These are phyloP conservation scores for Globisporangium orthogonon DNA, from an alignment of 352 stramenopile genomes.

Conservation along the genomic window DNA sequence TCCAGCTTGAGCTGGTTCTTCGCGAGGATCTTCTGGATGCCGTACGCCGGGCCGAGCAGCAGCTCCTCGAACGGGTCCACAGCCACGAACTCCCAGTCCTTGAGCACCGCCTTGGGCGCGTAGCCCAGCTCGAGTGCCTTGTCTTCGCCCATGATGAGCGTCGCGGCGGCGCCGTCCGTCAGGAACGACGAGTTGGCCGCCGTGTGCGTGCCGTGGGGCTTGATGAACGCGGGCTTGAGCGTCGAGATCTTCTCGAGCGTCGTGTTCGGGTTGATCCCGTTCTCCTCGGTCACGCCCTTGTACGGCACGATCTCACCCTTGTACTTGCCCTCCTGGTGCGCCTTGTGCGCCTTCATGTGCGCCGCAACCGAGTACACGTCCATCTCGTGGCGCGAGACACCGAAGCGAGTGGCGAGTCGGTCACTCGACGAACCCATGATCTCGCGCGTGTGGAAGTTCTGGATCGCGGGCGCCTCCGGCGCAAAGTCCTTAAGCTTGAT, in stretches of 20 bases:
- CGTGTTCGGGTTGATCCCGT: constrained; percentile 95
- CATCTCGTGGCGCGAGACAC: constrained; percentile 93
- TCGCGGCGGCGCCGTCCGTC: constrained; percentile 94
- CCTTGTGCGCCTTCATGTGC: constrained; percentile 92
- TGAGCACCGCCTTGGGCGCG: constrained; percentile 92
- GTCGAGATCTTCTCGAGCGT: constrained; percentile 94
- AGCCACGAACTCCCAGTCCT: constrained; percentile 95
- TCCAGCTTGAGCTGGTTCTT: constrained; percentile 85
- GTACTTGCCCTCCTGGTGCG: constrained; percentile 93
- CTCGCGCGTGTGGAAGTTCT: constrained; percentile 98
- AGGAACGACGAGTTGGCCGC: constrained; percentile 97
- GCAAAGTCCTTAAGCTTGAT: constrained; percentile 89
- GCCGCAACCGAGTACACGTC: constrained; percentile 95
- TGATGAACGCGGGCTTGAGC: constrained; percentile 98
- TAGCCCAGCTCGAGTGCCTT: constrained; percentile 94
- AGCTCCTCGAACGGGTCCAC: constrained; percentile 96
- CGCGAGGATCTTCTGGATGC: constrained; percentile 77
- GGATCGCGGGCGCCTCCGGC: constrained; percentile 95
- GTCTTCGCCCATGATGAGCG: constrained; percentile 96
- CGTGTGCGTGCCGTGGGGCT: constrained; percentile 97
- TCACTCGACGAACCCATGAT: constrained; percentile 98
- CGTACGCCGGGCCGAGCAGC: constrained; percentile 94
- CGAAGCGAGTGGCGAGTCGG: constrained; percentile 91
- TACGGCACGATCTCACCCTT: constrained; percentile 91
- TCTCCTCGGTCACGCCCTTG: constrained; percentile 94